Base-by-base conservation (phyloP, 2,329 filamentous ascomycete species). In the Colletotrichum sp. region DNA sequence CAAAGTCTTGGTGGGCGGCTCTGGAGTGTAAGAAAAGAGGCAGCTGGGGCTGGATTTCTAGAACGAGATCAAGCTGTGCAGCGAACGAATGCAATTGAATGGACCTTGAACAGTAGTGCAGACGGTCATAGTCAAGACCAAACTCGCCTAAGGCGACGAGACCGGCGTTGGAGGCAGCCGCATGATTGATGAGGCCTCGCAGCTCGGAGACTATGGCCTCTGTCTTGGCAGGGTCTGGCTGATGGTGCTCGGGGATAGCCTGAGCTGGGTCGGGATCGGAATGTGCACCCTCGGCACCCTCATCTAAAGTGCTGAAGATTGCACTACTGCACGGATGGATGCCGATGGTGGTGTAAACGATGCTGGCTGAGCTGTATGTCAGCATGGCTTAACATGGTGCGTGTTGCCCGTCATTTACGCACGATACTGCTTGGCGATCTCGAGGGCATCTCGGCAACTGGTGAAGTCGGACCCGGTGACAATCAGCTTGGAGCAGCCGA, bases 1-100 rank as follows among this genome's bases (percentile, higher is more conserved):
- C 93, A 82, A 99, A 98, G 83, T 99, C 97, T 44, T 89, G 89
- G 78, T 96, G 95, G 4, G 96, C 96, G 16, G 96, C 96, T 28
- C 97, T 91, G 7, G 95, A 98, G 87, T 99, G 97, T 59, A 99
- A 88, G 84, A 99, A 99, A 0, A 99, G 89, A 0, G 97, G 97
- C 18, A 98, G 87, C 79, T 95, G 94, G 5, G 96, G 90, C 64
- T 92, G 78, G n/a, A 91, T 84, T 4, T 86, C 90, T 8, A 94
- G 91, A 0, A 95, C 96, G 5, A 99, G 88, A 73, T 94, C 91
- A 6, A 99, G 90, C 84, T 99, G 97, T 8, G 91, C 90, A 57
- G 93, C 92, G 83, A 99, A 99, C 76, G 95, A 96, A 81, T 95
- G 93, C 34, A 96, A 88, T 84, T 99, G 97, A 18, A 93, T 91